Evolutionary conservation across 768 basidiomycete genomes (phyloP).

Genomic region (Macrocybe gigantea): DNA sequence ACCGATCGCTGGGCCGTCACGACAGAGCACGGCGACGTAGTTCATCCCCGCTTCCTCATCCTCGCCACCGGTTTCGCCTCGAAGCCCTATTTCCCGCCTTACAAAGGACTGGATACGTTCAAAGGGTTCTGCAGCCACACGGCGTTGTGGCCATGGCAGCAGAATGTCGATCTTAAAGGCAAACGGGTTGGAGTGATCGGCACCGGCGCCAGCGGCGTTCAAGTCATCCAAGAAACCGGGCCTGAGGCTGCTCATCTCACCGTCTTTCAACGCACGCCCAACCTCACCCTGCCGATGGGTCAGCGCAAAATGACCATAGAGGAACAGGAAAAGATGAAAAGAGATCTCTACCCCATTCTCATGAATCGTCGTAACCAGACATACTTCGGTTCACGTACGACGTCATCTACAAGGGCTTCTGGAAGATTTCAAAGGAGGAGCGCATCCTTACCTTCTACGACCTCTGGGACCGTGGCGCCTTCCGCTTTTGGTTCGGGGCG

Average conservation of each 20-base stretch:
- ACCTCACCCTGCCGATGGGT: constrained; percentile 1
- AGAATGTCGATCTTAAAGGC: constrained; percentile 4
- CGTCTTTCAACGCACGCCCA: constrained; percentile 11
- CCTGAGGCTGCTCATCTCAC: constrained; percentile 7
- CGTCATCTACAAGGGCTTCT: neutral
- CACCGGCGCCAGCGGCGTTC: constrained; percentile 12
- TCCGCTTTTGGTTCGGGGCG: constrained; percentile 4
- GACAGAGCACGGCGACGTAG: constrained; percentile 2
- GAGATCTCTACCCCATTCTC: constrained; percentile 4
- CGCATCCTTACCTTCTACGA: constrained; percentile 7
- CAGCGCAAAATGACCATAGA: neutral
- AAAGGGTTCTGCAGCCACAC: constrained; percentile 10
- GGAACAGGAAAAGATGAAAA: constrained; percentile 3
- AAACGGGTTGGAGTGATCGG: constrained; percentile 15
- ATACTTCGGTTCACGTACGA: constrained; percentile 1
- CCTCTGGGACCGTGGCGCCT: constrained; percentile 9
- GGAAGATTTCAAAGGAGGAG: constrained; percentile 8
- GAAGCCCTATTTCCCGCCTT: constrained; percentile 7
- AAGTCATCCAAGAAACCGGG: constrained; percentile 9
- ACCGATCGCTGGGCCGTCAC: constrained; percentile 8
- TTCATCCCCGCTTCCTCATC: constrained; percentile 6
- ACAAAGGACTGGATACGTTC: constrained; percentile 9
- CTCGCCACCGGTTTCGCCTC: constrained; percentile 11
- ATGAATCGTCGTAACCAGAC: constrained; percentile 9
- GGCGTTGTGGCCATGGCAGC: constrained; percentile 7